phyloP scores from a whole-genome alignment of 805 yeast species.

The Candida sanyiensis region DNA sequence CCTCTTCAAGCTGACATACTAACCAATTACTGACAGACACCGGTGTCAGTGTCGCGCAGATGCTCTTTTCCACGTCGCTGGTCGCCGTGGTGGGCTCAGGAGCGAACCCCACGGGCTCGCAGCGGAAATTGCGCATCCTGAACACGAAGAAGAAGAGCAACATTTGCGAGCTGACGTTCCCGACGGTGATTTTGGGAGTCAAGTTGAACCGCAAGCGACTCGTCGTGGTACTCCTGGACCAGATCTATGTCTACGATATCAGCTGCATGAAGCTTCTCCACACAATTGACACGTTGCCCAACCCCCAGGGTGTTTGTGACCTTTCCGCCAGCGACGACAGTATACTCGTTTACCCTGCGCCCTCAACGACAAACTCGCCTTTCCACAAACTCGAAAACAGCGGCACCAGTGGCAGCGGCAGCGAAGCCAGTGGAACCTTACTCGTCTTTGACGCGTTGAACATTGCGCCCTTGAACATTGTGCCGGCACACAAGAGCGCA shows the following conservation, averaged over 20 bases:
- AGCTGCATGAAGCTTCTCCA: slow-evolving; percentile 80
- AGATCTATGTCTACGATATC: slow-evolving; percentile 83
- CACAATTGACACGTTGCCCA: slow-evolving; percentile 55
- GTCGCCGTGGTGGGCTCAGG: slow-evolving; percentile 80
- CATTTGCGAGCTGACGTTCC: slow-evolving; percentile 86
- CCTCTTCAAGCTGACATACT: too few species aligned
- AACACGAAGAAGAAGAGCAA: slow-evolving; percentile 65
- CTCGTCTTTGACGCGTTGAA: slow-evolving; percentile 73
- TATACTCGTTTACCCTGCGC: slow-evolving; percentile 50
- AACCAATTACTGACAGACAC: slow-evolving; percentile 8
- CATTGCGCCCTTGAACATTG: slow-evolving; percentile 69
- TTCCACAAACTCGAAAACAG: slow-evolving; percentile 3
- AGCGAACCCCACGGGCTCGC: slow-evolving; percentile 55
- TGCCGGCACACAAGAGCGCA: slow-evolving; percentile 82
- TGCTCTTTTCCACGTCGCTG: slow-evolving; percentile 85
- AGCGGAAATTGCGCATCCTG: slow-evolving; percentile 57
- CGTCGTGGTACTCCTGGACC: slow-evolving; percentile 71
- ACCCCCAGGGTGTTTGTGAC: slow-evolving; percentile 30
- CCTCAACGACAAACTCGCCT: slow-evolving; percentile 17
- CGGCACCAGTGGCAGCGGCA: slow-evolving; percentile 12
- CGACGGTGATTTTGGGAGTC: slow-evolving; percentile 65
- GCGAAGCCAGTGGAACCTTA: slow-evolving; percentile 31
- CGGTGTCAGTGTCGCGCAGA: slow-evolving; percentile 63
- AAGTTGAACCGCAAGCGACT: slow-evolving; percentile 78
- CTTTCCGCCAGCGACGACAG: slow-evolving; percentile 40